These are phyloP conservation scores for Didymella keratinophila DNA, from an alignment of 2,329 filamentous ascomycete species.

Conservation along the genomic window DNA sequence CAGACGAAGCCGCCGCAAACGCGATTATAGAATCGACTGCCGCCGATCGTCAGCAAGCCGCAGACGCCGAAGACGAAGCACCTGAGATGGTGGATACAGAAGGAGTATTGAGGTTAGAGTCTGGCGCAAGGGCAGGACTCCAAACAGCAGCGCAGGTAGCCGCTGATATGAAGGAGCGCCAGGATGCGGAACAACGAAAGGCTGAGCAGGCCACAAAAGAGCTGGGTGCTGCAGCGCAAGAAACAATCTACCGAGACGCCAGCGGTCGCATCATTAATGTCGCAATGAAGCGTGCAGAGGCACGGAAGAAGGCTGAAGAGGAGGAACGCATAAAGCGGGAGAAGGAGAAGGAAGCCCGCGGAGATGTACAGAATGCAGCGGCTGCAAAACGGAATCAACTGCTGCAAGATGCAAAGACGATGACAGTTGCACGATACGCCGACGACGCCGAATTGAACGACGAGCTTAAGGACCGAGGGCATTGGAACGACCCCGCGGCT, in stretches of 20 bases:
- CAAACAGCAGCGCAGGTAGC: conserved; percentile 81
- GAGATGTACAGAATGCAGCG: conserved; percentile 81
- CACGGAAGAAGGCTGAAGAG: conserved; percentile 79
- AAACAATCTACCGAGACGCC: conserved; percentile 95
- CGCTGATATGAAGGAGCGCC: conserved; percentile 65
- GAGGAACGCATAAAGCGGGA: conserved; percentile 69
- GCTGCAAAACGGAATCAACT: conserved; percentile 70
- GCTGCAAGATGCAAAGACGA: conserved; percentile 80
- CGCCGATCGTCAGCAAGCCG: conserved; percentile 64
- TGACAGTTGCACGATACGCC: conserved; percentile 79
- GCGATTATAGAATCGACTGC: conserved; percentile 78
- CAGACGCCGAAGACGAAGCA: conserved; percentile 56
- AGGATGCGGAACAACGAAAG: conserved; percentile 66
- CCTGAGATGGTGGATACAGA: conserved; percentile 50
- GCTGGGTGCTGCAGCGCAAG: conserved; percentile 56
- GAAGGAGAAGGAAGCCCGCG: conserved; percentile 75
- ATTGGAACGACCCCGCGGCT: conserved; percentile 96
- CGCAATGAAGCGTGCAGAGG: conserved; percentile 86
- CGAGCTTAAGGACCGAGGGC: conserved; percentile 75
- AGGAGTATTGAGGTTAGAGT: conserved; percentile 73
- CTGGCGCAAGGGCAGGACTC: conserved; percentile 85
- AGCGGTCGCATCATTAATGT: conserved; percentile 94
- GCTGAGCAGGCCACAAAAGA: conserved; percentile 51
- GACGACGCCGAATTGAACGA: conserved; percentile 88
- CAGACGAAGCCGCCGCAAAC: conserved; percentile 77